Base-by-base conservation (phyloP, 176 grass and related monocot genomes). In the Ampelocalamus luodianensis region DNA sequence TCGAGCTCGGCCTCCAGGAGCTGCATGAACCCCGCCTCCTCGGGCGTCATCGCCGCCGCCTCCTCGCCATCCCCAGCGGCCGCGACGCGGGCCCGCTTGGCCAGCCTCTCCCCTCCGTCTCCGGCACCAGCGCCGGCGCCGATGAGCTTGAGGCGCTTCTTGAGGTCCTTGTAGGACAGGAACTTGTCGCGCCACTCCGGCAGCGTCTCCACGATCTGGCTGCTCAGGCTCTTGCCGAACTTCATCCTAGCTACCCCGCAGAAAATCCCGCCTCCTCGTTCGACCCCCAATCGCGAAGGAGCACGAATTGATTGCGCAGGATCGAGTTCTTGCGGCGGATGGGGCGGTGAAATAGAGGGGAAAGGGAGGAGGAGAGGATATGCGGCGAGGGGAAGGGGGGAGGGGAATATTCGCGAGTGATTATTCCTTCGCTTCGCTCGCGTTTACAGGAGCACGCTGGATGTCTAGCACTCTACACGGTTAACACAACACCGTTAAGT, bases 161-260 rank as follows among this genome's bases (percentile, higher is more conserved):
- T 98, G 72, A 98, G 88, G 71, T 98, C 96, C 91, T 98, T 98
- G 80, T 98, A 98, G 82, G 93, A 95, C 39, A 95, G 72, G 83
- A 98, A 98, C 91, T 95, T 95, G 85, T 98, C 96, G 54, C 93
- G 87, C 96, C 96, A 98, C 83, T 98, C 96, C 76, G 96, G 96
- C 83, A 98, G 86, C 43, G 96, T 98, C 83, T 98, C 96, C 89
- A 89, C 96, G 83, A 98, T 98, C 89, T 98, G 96, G 48, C 81
- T 91, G 77, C 91, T 95, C 79, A 98, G 82, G 72, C 93, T 98
- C 87, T 98, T 98, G 62, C 95, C 95, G 64, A 98, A 98, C 89
- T 98, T 98, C 95, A 98, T 95, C 32, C 50, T 24, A 43, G 6
- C 43, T 0, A 4, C 10, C 56, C 40, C 44, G 0, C 68, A 50